A percentile compares a stretch with the other conserved stretches of the same genome.
phyloP scores from a whole-genome alignment of 129 eudicot genomes.

The Flaveria ramosissima region DNA sequence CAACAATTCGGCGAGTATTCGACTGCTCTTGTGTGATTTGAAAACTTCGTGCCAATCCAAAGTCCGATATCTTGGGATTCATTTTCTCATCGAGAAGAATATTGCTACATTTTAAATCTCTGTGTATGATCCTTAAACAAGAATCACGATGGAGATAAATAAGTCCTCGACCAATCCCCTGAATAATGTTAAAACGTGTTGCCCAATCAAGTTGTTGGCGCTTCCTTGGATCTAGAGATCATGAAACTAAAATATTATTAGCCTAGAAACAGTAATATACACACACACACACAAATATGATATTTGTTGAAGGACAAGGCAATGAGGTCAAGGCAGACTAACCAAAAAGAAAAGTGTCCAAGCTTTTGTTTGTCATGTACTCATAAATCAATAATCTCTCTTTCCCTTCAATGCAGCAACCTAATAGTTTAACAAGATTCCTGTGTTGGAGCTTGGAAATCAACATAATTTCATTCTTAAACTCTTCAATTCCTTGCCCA shows the following conservation, averaged over 20 bases:
- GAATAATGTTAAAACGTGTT: constrained; percentile 43
- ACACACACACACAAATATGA: not conserved
- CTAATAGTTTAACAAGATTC: constrained; percentile 46
- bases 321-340: constrained; percentile 12
- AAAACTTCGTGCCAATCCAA: constrained; percentile 52
- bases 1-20: constrained; percentile 42
- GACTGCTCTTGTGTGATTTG: constrained; percentile 37
- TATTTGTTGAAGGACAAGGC: not conserved
- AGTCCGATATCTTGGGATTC: constrained; percentile 57
- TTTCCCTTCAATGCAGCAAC: constrained; percentile 39
- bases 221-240: constrained; percentile 40
- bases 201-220: constrained; percentile 40
- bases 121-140: constrained; percentile 49
- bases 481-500: constrained; percentile 42
- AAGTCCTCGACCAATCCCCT: constrained; percentile 43
- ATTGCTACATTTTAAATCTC: constrained; percentile 51
- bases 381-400: constrained; percentile 42
- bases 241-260: not conserved
- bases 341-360: constrained; percentile 49
- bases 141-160: constrained; percentile 57
- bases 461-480: constrained; percentile 40
- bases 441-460: constrained; percentile 46
- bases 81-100: constrained; percentile 45
- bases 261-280: not conserved
- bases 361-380: constrained; percentile 31